Conservation (phyloP, 495 filamentous ascomycete species). For the Sordaria brevicollis region DNA sequence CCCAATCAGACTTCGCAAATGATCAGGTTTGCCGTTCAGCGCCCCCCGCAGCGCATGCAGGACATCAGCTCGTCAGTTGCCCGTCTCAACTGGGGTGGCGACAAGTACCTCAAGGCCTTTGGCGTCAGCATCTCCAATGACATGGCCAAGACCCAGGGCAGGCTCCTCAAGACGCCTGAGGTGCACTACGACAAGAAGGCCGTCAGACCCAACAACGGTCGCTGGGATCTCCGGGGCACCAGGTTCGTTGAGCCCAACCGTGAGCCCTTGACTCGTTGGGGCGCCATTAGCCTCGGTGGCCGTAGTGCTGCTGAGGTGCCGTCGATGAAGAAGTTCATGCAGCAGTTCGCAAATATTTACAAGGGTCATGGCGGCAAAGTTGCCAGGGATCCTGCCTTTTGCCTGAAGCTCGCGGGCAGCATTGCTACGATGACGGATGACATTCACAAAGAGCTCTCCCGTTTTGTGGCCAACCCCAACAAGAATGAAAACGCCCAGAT, state of each 20-base stretch:
- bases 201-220: constrained; percentile 50
- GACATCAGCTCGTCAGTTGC: constrained; percentile 55
- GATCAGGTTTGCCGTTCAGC: constrained; percentile 73
- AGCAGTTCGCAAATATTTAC: constrained; percentile 52
- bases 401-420: not conserved
- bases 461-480: no score
- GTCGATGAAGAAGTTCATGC: constrained; percentile 44
- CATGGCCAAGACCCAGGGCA: constrained; percentile 56
- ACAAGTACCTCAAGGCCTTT: constrained; percentile 56
- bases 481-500: constrained; percentile 40
- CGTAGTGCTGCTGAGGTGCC: no score
- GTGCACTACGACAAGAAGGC: constrained; percentile 49
- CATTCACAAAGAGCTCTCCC: not conserved
- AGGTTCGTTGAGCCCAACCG: constrained; percentile 58
- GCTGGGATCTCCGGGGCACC: constrained; percentile 77
- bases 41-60: constrained; percentile 49
- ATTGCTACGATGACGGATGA: not conserved
- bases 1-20: constrained; percentile 61
- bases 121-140: constrained; percentile 53
- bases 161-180: constrained; percentile 59
- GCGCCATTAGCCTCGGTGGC: constrained; percentile 32
- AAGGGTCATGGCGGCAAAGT: constrained; percentile 62
- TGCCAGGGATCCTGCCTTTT: constrained; percentile 24
- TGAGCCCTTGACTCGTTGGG: constrained; percentile 56
- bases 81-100: constrained; percentile 56